A percentile compares a stretch with the other conserved stretches of the same genome.
phyloP scores from a whole-genome alignment of 2,329 filamentous ascomycete genomes.

The Cryphonectria parasitica region DNA sequence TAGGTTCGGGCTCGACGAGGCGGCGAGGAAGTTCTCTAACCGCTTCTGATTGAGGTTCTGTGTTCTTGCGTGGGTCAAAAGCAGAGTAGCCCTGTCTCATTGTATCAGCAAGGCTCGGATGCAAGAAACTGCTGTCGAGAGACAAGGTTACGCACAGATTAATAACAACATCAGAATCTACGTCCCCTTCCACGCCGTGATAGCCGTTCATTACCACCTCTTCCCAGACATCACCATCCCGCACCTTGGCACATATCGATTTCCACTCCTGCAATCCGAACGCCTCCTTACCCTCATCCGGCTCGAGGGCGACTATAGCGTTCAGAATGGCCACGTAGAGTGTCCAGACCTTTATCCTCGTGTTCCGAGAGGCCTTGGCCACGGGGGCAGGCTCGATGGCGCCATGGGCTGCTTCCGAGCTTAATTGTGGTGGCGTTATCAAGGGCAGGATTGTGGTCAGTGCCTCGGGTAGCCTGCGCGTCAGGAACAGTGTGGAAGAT shows the following conservation, averaged over 20 bases:
- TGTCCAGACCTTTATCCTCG: constrained; percentile 95
- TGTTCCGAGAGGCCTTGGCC: constrained; percentile 77
- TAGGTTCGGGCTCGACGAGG: constrained; percentile 72
- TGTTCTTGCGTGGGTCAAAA: constrained; percentile 85
- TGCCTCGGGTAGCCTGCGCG: constrained; percentile 88
- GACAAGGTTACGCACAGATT: constrained; percentile 65
- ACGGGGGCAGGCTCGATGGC: constrained; percentile 68
- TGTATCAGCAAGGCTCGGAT: constrained; percentile 32
- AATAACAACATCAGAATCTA: constrained; percentile 93
- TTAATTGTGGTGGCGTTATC: constrained; percentile 63
- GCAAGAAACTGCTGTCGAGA: not conserved
- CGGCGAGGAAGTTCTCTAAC: constrained; percentile 86
- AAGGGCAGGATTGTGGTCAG: constrained; percentile 83
- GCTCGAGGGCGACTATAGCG: constrained; percentile 83
- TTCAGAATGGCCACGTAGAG: constrained; percentile 94
- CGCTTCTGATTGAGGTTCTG: constrained; percentile 85
- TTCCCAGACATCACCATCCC: constrained; percentile 93
- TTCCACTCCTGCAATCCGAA: constrained; percentile 90
- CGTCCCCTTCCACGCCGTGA: constrained; percentile 82
- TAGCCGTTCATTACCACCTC: constrained; percentile 88
- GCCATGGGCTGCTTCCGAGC: constrained; percentile 47
- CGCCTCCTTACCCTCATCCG: constrained; percentile 85
- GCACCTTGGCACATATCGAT: constrained; percentile 77
- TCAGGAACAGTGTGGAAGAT: constrained; percentile 91
- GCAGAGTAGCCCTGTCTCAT: constrained; percentile 74